Evolutionary conservation across 371 early-diverging fungal genomes (phyloP).

Genomic region (Mortierella sp.): DNA sequence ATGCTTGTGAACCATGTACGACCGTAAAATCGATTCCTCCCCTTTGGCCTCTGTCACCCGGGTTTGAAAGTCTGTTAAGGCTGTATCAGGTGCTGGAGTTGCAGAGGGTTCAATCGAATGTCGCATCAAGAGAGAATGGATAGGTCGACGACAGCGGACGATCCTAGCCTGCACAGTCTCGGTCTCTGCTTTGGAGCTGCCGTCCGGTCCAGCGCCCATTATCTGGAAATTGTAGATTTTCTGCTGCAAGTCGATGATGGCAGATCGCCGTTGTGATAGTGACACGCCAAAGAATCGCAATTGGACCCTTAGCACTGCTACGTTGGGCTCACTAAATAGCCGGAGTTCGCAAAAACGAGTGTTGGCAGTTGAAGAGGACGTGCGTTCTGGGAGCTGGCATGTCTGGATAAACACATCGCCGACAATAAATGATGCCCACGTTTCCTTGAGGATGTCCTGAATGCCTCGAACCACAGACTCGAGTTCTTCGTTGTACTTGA

Average conservation of each 20-base stretch:
- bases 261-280: slow-evolving; percentile 13
- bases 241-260: slow-evolving; percentile 13
- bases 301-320: slow-evolving; percentile 36
- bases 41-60: slow-evolving; percentile 53
- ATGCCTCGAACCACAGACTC: slow-evolving; percentile 28
- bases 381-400: slow-evolving; percentile 34
- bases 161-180: slow-evolving; percentile 22
- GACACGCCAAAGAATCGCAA: slow-evolving; percentile 44
- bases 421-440: slow-evolving; percentile 55
- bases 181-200: slow-evolving; percentile 20
- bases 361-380: slow-evolving; percentile 18
- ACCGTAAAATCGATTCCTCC: slow-evolving; percentile 59
- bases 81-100: slow-evolving; percentile 25
- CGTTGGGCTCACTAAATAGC: slow-evolving; percentile 38
- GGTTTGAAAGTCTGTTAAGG: slow-evolving; percentile 37
- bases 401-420: slow-evolving; percentile 50
- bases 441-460: slow-evolving; percentile 28
- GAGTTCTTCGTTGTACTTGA: slow-evolving; percentile 39
- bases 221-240: slow-evolving; percentile 25
- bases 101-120: slow-evolving; percentile 40
- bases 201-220: slow-evolving; percentile 5
- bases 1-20: slow-evolving; percentile 67
- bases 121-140: slow-evolving; percentile 45
- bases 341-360: slow-evolving; percentile 56
- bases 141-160: slow-evolving; percentile 35